phyloP scores from a whole-genome alignment of 2,329 filamentous ascomycete species.

The Penicillium occitanis region DNA sequence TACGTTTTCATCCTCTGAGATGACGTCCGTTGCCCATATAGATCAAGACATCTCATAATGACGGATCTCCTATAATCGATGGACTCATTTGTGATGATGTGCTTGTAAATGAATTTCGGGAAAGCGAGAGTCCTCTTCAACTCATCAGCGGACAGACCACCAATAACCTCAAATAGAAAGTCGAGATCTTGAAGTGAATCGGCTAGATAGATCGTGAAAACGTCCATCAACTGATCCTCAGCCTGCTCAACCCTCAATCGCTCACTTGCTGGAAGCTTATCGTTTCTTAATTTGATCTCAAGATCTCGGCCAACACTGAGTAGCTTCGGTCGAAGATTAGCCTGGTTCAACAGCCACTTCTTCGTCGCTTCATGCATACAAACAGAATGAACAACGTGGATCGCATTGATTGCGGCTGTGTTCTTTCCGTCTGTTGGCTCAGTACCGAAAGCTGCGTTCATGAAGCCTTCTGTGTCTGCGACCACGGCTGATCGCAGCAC shows the following conservation, averaged over 20 bases:
- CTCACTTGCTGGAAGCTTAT: slow-evolving; percentile 68
- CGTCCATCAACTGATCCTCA: slow-evolving; percentile 79
- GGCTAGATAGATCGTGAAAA: slow-evolving; percentile 78
- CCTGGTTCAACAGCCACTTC: slow-evolving; percentile 63
- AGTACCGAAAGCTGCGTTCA: slow-evolving; percentile 63
- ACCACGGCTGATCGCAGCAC: slow-evolving; percentile 73
- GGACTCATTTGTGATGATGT: slow-evolving; percentile 80
- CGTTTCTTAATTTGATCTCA: slow-evolving; percentile 68
- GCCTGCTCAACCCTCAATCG: slow-evolving; percentile 86
- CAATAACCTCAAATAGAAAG: slow-evolving; percentile 78
- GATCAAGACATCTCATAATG: slow-evolving; percentile 80
- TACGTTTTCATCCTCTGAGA: slow-evolving; percentile 92
- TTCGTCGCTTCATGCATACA: slow-evolving; percentile 64
- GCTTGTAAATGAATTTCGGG: slow-evolving; percentile 77
- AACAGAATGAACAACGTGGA: slow-evolving; percentile 80
- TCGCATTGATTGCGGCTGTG: slow-evolving; percentile 78
- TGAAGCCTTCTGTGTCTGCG: slow-evolving; percentile 69
- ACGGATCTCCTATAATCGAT: slow-evolving; percentile 82
- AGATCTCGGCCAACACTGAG: slow-evolving; percentile 72
- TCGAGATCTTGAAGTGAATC: slow-evolving; percentile 75
- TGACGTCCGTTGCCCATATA: slow-evolving; percentile 75
- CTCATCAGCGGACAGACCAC: slow-evolving; percentile 78
- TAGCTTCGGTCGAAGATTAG: slow-evolving; percentile 59
- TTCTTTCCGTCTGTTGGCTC: slow-evolving; percentile 68
- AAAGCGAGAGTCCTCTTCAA: slow-evolving; percentile 74